Percentiles rank a stretch among this genome's conserved stretches.
phyloP scores from a whole-genome alignment of 257 asterid species.

The Fraxinus quadrangulata region DNA sequence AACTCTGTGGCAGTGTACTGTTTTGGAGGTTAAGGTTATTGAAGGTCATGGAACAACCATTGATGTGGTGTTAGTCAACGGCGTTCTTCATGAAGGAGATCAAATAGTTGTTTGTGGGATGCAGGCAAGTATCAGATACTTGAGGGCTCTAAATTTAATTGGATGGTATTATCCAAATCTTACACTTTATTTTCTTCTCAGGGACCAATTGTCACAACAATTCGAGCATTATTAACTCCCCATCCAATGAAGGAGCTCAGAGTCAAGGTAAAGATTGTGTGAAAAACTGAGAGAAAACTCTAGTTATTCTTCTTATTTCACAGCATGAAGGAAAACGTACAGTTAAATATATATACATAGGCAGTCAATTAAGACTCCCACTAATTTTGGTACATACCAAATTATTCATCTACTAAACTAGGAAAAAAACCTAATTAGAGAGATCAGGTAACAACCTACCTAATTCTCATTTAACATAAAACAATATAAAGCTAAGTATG shows the following conservation, averaged over 20 bases:
- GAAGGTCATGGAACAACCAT: slow-evolving; percentile 99
- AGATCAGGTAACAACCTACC: no score
- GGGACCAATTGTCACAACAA: slow-evolving; percentile 89
- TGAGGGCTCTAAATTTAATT: neutral
- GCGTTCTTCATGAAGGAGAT: slow-evolving; percentile 97
- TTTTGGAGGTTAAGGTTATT: slow-evolving; percentile 93
- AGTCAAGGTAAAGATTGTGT: slow-evolving; percentile 83
- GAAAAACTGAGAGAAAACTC: no score
- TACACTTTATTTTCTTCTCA: slow-evolving; percentile 24
- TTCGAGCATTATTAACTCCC: slow-evolving; percentile 93
- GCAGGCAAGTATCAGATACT: slow-evolving; percentile 55
- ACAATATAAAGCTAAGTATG: no score
- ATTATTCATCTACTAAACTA: no score
- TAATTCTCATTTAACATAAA: no score
- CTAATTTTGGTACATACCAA: no score
- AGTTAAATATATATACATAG: no score
- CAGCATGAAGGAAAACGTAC: no score
- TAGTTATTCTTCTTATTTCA: no score
- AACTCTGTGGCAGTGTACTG: slow-evolving; percentile 76
- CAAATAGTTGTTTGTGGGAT: slow-evolving; percentile 93
- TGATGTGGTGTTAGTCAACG: slow-evolving; percentile 90
- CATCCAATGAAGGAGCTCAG: slow-evolving; percentile 99
- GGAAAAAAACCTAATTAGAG: no score
- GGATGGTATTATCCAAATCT: slow-evolving; percentile 26
- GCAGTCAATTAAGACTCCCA: no score